A percentile compares a stretch with the other conserved stretches of the same genome.
Evolutionary conservation across 2,329 filamentous ascomycete species (phyloP).

Genomic region (Aspergillus fijiensis): DNA sequence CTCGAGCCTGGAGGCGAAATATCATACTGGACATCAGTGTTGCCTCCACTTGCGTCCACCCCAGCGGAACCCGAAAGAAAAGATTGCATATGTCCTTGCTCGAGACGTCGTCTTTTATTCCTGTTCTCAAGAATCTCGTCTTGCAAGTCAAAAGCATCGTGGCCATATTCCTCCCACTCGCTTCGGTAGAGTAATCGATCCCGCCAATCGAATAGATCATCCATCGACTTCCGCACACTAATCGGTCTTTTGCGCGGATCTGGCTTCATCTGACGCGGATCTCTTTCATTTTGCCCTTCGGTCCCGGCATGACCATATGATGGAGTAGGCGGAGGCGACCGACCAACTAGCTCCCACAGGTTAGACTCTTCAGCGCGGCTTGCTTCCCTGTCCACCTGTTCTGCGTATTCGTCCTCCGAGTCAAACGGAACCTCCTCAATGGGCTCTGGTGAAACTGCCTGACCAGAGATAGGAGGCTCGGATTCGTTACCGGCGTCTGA

Average conservation of each 20-base stretch:
- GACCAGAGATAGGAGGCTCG: not conserved
- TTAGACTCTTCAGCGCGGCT: conserved; percentile 47
- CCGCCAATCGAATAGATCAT: conserved; percentile 51
- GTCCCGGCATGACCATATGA: conserved; percentile 23
- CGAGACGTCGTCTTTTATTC: conserved; percentile 32
- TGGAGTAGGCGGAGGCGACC: conserved; percentile 20
- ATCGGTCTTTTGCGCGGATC: conserved; percentile 17
- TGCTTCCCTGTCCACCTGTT: conserved; percentile 48
- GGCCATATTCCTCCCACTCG: conserved; percentile 52
- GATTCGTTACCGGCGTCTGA: not conserved
- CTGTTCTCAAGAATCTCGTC: conserved; percentile 32
- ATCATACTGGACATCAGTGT: not conserved
- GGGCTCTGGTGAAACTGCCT: not conserved
- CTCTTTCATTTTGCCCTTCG: not conserved
- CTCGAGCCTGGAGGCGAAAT: not conserved
- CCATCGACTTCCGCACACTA: conserved; percentile 32
- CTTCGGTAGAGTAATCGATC: conserved; percentile 46
- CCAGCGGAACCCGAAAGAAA: not conserved
- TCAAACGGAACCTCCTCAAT: conserved; percentile 21
- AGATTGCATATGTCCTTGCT: not conserved
- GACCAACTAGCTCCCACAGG: conserved; percentile 46
- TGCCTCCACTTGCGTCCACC: not conserved
- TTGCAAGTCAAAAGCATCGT: conserved; percentile 27
- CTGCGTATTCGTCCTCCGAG: conserved; percentile 46
- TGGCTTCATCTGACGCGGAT: not conserved